phyloP scores from a whole-genome alignment of 225 moss, liverwort and hornwort species.

The Sphagnum contortum region DNA sequence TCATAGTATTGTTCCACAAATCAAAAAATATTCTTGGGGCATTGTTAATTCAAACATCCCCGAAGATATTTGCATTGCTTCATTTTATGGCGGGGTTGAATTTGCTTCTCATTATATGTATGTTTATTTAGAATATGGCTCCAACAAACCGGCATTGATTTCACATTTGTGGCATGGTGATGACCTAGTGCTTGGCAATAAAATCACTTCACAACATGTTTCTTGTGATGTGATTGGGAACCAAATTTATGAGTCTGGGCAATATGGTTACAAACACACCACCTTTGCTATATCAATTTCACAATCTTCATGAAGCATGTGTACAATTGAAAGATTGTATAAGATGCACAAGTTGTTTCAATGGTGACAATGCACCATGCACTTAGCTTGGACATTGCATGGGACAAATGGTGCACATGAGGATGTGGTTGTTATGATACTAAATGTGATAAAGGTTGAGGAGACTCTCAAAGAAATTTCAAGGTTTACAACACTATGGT shows the following conservation, averaged over 20 bases:
- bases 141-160: conserved; percentile 2
- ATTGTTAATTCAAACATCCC: too few species aligned
- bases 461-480: too few species aligned
- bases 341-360: too few species aligned
- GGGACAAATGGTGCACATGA: too few species aligned
- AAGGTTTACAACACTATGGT: too few species aligned
- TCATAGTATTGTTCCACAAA: not conserved
- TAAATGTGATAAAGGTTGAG: too few species aligned
- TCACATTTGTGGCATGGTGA: conserved; percentile 17
- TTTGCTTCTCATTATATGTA: not conserved
- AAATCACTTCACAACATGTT: conserved; percentile 1
- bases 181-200: conserved; percentile 9
- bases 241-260: not conserved
- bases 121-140: conserved; percentile 7
- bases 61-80: not conserved
- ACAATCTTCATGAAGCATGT: too few species aligned
- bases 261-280: not conserved
- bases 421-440: too few species aligned
- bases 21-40: too few species aligned
- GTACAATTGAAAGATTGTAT: too few species aligned
- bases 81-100: not conserved
- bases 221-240: not conserved
- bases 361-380: too few species aligned
- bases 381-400: too few species aligned
- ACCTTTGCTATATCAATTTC: conserved; percentile 1